phyloP scores from a whole-genome alignment of 1,139 yeast genomes.

The Magnusiomyces sp. region DNA sequence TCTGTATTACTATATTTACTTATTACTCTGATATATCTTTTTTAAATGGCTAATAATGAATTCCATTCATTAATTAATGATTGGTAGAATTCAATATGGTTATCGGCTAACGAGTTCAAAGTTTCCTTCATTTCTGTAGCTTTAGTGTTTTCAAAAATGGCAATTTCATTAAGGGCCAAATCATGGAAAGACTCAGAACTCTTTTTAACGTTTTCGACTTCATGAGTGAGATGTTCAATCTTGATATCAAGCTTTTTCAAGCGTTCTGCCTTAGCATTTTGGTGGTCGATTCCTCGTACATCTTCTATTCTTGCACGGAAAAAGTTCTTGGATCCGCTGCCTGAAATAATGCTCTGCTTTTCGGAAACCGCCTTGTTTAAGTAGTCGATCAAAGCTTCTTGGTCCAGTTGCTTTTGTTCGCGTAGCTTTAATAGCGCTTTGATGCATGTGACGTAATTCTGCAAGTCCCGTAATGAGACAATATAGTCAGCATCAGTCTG shows the following conservation, averaged over 20 bases:
- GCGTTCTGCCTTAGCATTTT: slow-evolving; percentile 45
- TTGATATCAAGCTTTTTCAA: slow-evolving; percentile 45
- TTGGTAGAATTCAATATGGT: slow-evolving; percentile 61
- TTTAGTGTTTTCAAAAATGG: slow-evolving; percentile 74
- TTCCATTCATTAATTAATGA: slow-evolving; percentile 12
- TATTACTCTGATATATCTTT: neutral
- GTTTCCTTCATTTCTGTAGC: slow-evolving; percentile 67
- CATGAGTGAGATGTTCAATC: slow-evolving; percentile 48
- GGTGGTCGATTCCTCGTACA: slow-evolving; percentile 52
- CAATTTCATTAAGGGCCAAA: slow-evolving; percentile 61
- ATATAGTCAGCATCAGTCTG: slow-evolving; percentile 74
- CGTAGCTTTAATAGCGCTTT: slow-evolving; percentile 71
- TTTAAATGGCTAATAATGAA: neutral
- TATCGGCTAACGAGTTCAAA: slow-evolving; percentile 61
- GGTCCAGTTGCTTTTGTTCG: slow-evolving; percentile 85
- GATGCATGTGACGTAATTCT: slow-evolving; percentile 72
- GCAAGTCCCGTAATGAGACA: slow-evolving; percentile 76
- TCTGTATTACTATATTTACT: neutral
- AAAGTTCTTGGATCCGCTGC: slow-evolving; percentile 45
- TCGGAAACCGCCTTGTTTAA: slow-evolving; percentile 62
- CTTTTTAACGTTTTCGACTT: slow-evolving; percentile 56
- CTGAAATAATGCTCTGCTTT: slow-evolving; percentile 51
- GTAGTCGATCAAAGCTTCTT: slow-evolving; percentile 78
- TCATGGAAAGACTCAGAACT: slow-evolving; percentile 65
- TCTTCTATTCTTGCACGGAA: slow-evolving; percentile 50